These are phyloP conservation scores for Russula emetica DNA, from an alignment of 768 basidiomycete genomes.

Conservation along the genomic window DNA sequence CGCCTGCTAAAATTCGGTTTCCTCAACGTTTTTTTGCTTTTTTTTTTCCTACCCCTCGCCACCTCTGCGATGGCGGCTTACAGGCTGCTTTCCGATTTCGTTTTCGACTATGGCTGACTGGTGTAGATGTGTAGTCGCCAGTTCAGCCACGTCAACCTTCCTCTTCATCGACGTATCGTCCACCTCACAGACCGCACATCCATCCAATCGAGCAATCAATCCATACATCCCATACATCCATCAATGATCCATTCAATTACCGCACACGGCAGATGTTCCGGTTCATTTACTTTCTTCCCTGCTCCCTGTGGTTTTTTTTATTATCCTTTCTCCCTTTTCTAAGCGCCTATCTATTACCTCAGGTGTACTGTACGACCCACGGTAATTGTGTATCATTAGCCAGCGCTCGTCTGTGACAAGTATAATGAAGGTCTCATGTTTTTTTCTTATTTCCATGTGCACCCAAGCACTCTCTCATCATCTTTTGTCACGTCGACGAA, in stretches of 20 bases:
- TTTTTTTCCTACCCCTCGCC: background rate
- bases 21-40: background rate
- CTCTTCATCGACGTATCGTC: slow-evolving; percentile 9
- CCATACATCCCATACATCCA: slow-evolving; percentile 3
- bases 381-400: slow-evolving; percentile 26
- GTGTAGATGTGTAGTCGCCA: slow-evolving; percentile 21
- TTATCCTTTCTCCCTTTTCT: background rate
- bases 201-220: slow-evolving; percentile 7
- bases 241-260: slow-evolving; percentile 5
- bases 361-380: slow-evolving; percentile 23
- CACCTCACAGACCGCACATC: slow-evolving; percentile 1
- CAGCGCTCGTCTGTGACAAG: slow-evolving; percentile 25
- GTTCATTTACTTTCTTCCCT: background rate
- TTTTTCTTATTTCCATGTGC: slow-evolving; percentile 8
- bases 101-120: slow-evolving; percentile 7
- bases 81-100: slow-evolving; percentile 1
- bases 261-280: background rate
- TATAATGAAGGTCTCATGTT: slow-evolving; percentile 21
- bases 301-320: background rate
- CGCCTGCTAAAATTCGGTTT: slow-evolving; percentile 17
- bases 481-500: background rate
- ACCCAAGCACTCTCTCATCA: background rate
- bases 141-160: slow-evolving; percentile 13
- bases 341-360: slow-evolving; percentile 23
- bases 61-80: background rate